These are phyloP conservation scores for Neurospora terricola DNA, from an alignment of 495 filamentous ascomycete species.

Conservation along the genomic window DNA sequence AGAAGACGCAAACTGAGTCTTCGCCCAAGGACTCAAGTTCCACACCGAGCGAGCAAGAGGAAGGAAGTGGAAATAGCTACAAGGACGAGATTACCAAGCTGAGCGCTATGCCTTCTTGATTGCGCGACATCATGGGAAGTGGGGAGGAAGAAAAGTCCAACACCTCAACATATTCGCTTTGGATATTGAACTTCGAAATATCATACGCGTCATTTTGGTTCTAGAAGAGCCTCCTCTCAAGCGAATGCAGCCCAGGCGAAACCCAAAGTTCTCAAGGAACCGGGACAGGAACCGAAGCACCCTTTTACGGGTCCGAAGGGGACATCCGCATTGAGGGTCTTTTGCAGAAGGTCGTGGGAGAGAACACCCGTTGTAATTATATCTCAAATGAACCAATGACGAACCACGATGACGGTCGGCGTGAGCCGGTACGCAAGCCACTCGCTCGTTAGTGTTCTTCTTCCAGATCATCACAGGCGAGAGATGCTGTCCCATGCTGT, in stretches of 20 bases:
- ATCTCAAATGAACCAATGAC: neutral
- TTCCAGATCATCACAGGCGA: neutral
- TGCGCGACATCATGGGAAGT: neutral
- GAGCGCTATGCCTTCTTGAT: neutral
- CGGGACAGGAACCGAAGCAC: neutral
- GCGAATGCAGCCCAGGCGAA: neutral
- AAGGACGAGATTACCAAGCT: neutral
- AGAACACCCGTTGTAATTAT: neutral
- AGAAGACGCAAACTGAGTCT: neutral
- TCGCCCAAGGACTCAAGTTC: neutral
- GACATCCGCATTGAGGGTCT: neutral
- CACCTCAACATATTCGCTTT: neutral
- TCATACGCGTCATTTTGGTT: neutral
- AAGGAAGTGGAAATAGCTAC: neutral
- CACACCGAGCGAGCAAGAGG: neutral
- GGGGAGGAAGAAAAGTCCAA: neutral
- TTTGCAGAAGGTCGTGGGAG: neutral
- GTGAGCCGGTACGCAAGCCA: neutral
- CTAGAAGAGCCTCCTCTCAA: neutral
- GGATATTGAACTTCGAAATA: neutral
- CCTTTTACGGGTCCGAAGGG: neutral
- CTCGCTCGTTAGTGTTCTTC: neutral
- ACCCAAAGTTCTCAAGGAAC: neutral
- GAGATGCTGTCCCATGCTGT: neutral
- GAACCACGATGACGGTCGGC: neutral